Conservation (phyloP, 2,329 filamentous ascomycete genomes). For the Cladobotryum mycophilum region DNA sequence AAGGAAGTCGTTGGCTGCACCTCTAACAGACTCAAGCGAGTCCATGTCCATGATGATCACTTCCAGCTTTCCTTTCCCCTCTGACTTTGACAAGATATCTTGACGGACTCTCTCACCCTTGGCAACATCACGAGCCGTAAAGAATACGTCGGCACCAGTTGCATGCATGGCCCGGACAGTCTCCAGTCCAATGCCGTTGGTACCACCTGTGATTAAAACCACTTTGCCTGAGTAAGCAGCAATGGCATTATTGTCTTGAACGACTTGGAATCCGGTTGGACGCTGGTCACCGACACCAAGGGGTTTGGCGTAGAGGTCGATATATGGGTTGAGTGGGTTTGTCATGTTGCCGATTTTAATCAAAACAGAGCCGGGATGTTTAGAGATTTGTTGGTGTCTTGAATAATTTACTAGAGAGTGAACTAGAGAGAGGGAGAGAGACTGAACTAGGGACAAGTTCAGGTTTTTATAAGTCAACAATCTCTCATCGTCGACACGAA, state of each 20-base stretch:
- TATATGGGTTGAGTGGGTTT: too few relatives aligned
- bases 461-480: too few relatives aligned
- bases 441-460: too few relatives aligned
- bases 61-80: conserved; percentile 20
- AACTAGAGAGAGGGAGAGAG: too few relatives aligned
- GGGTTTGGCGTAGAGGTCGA: too few relatives aligned
- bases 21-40: conserved; percentile 27
- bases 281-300: conserved; percentile 25
- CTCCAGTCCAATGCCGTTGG: conserved; percentile 38
- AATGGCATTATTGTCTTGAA: conserved; percentile 24
- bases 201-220: conserved; percentile 37
- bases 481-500: too few relatives aligned
- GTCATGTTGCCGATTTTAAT: too few relatives aligned
- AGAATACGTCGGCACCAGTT: conserved; percentile 38
- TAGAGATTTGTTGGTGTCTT: too few relatives aligned
- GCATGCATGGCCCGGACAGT: conserved; percentile 35
- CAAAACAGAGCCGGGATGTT: too few relatives aligned
- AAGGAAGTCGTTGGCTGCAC: conserved; percentile 16
- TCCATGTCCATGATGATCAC: conserved; percentile 27
- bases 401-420: too few relatives aligned
- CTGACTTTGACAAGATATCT: not conserved
- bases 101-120: conserved; percentile 23
- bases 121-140: conserved; percentile 34
- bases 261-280: conserved; percentile 30
- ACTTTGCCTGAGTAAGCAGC: conserved; percentile 29